These are phyloP conservation scores for Alisma plantagoaquatica DNA, from an alignment of 106 monocot genomes.

Conservation along the genomic window DNA sequence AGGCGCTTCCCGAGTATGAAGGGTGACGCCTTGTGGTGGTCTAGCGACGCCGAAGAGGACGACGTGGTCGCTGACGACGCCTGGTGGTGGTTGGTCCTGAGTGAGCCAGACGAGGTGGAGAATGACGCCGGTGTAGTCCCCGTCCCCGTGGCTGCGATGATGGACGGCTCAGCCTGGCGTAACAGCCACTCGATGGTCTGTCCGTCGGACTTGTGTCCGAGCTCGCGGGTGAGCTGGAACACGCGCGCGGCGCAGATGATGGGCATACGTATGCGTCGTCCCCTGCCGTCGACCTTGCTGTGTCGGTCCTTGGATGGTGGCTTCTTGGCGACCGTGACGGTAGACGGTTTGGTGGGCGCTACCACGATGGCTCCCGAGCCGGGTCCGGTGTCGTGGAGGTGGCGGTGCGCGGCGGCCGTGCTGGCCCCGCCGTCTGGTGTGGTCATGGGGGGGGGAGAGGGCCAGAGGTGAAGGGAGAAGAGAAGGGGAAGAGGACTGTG, in stretches of 20 bases:
- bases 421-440: conserved; percentile 4
- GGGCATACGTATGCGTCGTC: conserved; percentile 30
- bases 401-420: not conserved
- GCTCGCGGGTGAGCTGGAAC: too few relatives aligned
- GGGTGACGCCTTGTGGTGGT: too few relatives aligned
- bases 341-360: not conserved
- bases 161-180: conserved; percentile 36
- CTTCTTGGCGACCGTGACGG: conserved; percentile 18
- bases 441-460: conserved; percentile 8
- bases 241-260: too few relatives aligned
- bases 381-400: not conserved
- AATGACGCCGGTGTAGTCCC: conserved; percentile 33
- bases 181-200: too few relatives aligned
- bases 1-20: conserved; percentile 50
- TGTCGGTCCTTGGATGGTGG: conserved; percentile 33
- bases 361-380: not conserved
- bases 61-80: too few relatives aligned
- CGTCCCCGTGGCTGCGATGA: conserved; percentile 37
- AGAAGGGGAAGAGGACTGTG: too few relatives aligned
- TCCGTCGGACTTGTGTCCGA: too few relatives aligned
- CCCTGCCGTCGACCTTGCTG: conserved; percentile 32
- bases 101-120: conserved; percentile 15
- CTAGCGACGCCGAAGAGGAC: too few relatives aligned
- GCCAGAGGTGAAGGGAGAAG: too few relatives aligned
- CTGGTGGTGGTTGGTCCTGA: conserved; percentile 6